Evolutionary conservation across 1,284 basidiomycete genomes (phyloP), one percentile per base, ranked within the genome.

Genomic region (Ustilago crameri): DNA sequence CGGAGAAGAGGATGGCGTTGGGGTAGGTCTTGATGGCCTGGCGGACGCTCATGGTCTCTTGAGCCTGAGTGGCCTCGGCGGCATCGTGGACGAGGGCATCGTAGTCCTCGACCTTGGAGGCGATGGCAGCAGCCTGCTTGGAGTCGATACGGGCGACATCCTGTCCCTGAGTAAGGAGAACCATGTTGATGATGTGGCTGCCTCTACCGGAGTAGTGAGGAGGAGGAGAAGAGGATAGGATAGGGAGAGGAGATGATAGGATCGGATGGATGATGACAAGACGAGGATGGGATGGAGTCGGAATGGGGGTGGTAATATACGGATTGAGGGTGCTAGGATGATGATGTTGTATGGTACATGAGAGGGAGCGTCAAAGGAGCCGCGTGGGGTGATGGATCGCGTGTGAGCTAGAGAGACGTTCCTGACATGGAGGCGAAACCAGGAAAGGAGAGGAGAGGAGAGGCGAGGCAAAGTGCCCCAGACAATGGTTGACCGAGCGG

Each of bases 1-100:
- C 69, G 32, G 82, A 84, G 84, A 84, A 87, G 30, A 85, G 73
- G 43, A 86, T 83, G 23, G 86, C 86, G 55, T 82, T 85, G 58
- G 82, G 83, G 80, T 86, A 84, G 22, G 79, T 78, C 15, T 61
- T 53, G 67, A 86, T 78, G 9, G 85, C 85, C 51, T 86, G 76
- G 26, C 62, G 26, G 38, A 84, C 48, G 55, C 82, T 78, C 82
- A 84, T 82, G 60, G 85, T 84, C 75, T 85, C 85, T 30, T 72
- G 75, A 10, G 46, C 34, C 15, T 63, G 58, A 43, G 85, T 84
- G 22, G 83, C 84, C 60, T 77, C 76, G 17, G 81, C 80, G 35
- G 84, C 85, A 64, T 84, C 83, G 44, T 80, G 65, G 55, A 84
- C 67, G 60, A 84, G 70, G 34, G 79, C 70, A 60, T 82, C 77